Evolutionary conservation across 768 basidiomycete species (phyloP), one percentile per base, ranked within the genome.

Genomic region (Tubosaeta brunneosetosa): DNA sequence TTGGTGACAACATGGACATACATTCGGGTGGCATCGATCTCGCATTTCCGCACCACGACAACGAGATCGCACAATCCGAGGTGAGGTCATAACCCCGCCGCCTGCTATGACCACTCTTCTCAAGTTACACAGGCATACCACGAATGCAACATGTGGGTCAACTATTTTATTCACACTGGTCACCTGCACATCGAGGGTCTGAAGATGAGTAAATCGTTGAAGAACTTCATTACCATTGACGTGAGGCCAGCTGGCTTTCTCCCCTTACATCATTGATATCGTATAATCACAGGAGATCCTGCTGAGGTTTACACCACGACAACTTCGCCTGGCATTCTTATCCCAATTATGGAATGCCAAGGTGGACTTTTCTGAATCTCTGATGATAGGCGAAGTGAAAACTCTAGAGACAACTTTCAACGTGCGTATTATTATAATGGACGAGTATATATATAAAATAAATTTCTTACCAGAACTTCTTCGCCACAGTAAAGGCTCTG

Each of bases 11-110:
- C 52, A 90, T 99, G 84, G 97, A 98, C 69, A 94, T 99, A 55
- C 97, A 99, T 68, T 97, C 94, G 8, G 97, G 97, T 47, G 97
- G 97, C 5, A 85, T 91, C 37, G 97, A 99, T 72, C 77, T 99
- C 45, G 89, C 92, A n/a, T 99, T 99, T 73, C 97, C 97, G 6
- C 97, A 99, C 73, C 97, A 99, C 66, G 95, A 98, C 68, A 99
- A 99, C 67, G 97, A 99, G 73, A 80, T 99, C 63, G 97, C 97
- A 0, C 97, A 99, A 70, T 85, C 91, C 46, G 97, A 98, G 84
- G 95, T 86, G 59, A 61, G 70, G 55, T 19, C 27, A 19, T 49
- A 54, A 52, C 51, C 45, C 47, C 37, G 47, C 54, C 46, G 34
- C 27, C 25, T 19, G 41, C 44, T 43, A 44, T 6, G 19, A 42